These are phyloP conservation scores for Zymoseptoria tritici DNA, from an alignment of 2,329 filamentous ascomycete genomes.

Conservation along the genomic window DNA sequence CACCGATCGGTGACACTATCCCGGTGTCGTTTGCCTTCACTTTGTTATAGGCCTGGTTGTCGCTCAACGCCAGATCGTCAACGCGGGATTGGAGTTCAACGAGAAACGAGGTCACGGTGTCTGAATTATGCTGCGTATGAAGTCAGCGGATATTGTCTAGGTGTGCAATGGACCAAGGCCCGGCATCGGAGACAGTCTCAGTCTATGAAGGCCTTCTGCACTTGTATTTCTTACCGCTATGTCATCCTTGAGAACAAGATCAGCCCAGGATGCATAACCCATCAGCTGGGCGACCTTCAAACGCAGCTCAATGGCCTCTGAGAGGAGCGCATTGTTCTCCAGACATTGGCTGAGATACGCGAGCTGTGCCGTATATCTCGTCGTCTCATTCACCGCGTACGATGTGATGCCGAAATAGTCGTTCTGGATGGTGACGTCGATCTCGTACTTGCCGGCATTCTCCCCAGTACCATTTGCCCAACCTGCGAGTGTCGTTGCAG, in stretches of 20 bases:
- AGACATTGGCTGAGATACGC: slow-evolving; percentile 71
- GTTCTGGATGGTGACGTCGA: slow-evolving; percentile 39
- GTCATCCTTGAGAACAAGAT: too few species aligned
- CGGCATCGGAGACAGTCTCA: slow-evolving; percentile 36
- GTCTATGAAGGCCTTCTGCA: too few species aligned
- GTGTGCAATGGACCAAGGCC: too few species aligned
- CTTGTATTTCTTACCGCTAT: too few species aligned
- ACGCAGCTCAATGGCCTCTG: slow-evolving; percentile 62
- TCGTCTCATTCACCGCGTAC: slow-evolving; percentile 61
- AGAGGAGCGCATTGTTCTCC: slow-evolving; percentile 62
- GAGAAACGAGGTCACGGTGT: too few species aligned
- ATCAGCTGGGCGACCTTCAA: slow-evolving; percentile 71
- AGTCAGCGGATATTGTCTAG: too few species aligned
- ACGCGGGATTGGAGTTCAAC: too few species aligned
- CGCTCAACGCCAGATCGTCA: too few species aligned
- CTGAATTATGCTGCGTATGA: too few species aligned
- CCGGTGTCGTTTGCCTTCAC: too few species aligned
- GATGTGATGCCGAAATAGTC: slow-evolving; percentile 68
- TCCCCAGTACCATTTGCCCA: slow-evolving; percentile 65
- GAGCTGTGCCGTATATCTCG: slow-evolving; percentile 59
- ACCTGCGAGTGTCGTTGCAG: slow-evolving; percentile 54
- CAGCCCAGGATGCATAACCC: slow-evolving; percentile 32
- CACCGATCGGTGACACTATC: too few species aligned
- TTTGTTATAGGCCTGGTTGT: too few species aligned
- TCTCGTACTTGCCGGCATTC: slow-evolving; percentile 56